These are phyloP conservation scores for Colletotrichum paranaense DNA, from an alignment of 2,329 filamentous ascomycete genomes.

Conservation along the genomic window DNA sequence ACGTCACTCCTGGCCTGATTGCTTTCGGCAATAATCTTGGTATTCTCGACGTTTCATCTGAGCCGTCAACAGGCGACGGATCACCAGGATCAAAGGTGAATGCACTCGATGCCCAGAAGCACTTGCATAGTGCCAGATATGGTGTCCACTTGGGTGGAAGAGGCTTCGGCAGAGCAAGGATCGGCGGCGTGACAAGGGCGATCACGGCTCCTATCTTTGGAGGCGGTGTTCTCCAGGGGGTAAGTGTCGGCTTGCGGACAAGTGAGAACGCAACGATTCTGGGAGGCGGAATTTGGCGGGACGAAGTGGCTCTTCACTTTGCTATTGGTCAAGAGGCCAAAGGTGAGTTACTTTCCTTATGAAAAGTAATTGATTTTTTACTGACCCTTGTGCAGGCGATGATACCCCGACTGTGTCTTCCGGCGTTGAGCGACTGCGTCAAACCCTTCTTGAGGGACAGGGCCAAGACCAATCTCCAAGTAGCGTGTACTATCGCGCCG, in stretches of 20 bases:
- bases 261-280: conserved; percentile 49
- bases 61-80: conserved; percentile 59
- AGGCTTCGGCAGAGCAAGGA: conserved; percentile 50
- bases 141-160: conserved; percentile 53
- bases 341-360: conserved; percentile 11
- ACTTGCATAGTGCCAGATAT: conserved; percentile 51
- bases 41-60: conserved; percentile 58
- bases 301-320: conserved; percentile 55
- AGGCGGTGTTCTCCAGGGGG: conserved; percentile 47
- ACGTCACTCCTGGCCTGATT: conserved; percentile 60
- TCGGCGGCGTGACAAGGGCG: conserved; percentile 56
- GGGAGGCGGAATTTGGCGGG: conserved; percentile 52
- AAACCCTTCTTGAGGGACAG: neutral
- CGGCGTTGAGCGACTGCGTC: neutral
- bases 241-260: conserved; percentile 54
- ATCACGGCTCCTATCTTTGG: conserved; percentile 50
- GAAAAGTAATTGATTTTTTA: rapidly evolving
- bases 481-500: neutral
- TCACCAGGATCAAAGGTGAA: conserved; percentile 41
- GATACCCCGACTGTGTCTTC: conserved; percentile 21
- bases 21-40: conserved; percentile 60
- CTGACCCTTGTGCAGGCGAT: neutral
- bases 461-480: neutral
- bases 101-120: conserved; percentile 39
- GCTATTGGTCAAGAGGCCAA: conserved; percentile 48